Evolutionary conservation across 2,329 filamentous ascomycete species (phyloP).

Genomic region (Didymella pomorum): DNA sequence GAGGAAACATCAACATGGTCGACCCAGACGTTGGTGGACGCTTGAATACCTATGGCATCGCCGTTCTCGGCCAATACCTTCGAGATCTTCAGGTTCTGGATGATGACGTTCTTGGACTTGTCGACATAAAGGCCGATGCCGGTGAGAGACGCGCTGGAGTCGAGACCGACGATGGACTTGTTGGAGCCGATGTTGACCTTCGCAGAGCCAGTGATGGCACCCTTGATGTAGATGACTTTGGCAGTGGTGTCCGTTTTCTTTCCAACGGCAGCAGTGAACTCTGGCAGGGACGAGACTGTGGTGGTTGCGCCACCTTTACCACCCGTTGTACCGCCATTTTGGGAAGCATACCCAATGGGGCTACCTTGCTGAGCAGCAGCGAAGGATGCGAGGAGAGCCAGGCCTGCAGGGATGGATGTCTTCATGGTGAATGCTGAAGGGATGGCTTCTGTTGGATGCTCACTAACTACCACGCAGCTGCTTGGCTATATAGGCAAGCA

Average conservation of each 20-base stretch:
- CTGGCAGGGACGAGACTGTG: slow-evolving; percentile 45
- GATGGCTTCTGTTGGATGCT: background rate
- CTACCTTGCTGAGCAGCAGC: slow-evolving; percentile 22
- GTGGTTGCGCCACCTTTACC: slow-evolving; percentile 48
- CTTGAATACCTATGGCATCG: slow-evolving; percentile 62
- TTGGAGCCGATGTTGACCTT: slow-evolving; percentile 57
- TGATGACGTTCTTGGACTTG: slow-evolving; percentile 61
- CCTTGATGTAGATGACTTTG: slow-evolving; percentile 58
- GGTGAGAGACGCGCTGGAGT: slow-evolving; percentile 54
- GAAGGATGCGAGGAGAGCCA: background rate
- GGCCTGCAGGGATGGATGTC: slow-evolving; percentile 4
- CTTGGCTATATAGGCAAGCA: slow-evolving; percentile 3
- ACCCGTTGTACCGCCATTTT: slow-evolving; percentile 51
- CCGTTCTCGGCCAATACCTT: slow-evolving; percentile 56
- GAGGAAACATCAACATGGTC: slow-evolving; percentile 73
- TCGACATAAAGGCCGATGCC: slow-evolving; percentile 59
- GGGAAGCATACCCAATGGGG: slow-evolving; percentile 42
- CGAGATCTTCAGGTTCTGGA: slow-evolving; percentile 64
- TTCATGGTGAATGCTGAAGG: background rate
- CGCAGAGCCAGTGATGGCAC: slow-evolving; percentile 52
- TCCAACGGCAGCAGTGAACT: slow-evolving; percentile 55
- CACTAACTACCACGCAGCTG: background rate
- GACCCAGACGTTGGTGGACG: slow-evolving; percentile 66
- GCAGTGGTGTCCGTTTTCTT: slow-evolving; percentile 48
- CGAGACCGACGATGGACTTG: slow-evolving; percentile 62